phyloP scores from a whole-genome alignment of 495 filamentous ascomycete genomes.

The Xylaria castorea region DNA sequence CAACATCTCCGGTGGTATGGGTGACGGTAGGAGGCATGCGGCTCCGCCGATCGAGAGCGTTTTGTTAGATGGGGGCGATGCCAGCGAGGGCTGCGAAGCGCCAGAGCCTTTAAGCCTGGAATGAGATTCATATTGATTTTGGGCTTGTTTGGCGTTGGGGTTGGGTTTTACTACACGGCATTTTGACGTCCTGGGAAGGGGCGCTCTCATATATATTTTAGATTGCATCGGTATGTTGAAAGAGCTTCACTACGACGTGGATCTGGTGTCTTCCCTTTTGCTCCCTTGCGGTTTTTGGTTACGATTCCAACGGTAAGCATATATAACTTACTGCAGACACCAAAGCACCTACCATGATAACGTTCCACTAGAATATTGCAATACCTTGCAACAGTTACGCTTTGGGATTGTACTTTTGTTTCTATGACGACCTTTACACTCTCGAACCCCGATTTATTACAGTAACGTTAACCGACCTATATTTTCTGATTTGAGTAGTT shows the following conservation, averaged over 20 bases:
- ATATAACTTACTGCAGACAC: too few relatives aligned
- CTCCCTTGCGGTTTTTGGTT: neutral
- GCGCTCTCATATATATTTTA: slow-evolving; percentile 11
- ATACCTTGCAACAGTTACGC: too few relatives aligned
- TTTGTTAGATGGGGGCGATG: neutral
- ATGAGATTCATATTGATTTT: slow-evolving; percentile 7
- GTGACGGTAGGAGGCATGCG: neutral
- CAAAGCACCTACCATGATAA: too few relatives aligned
- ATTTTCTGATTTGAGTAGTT: too few relatives aligned
- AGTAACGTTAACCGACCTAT: too few relatives aligned
- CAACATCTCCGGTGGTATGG: neutral
- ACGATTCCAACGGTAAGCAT: too few relatives aligned
- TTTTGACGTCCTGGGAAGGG: neutral
- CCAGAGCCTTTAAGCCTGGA: neutral
- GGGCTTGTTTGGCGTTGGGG: slow-evolving; percentile 19
- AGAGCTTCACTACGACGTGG: too few relatives aligned
- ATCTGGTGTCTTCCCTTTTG: neutral
- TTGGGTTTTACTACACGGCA: neutral
- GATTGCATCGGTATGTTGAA: neutral
- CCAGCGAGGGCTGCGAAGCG: neutral
- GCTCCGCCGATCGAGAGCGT: neutral
- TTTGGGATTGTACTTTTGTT: too few relatives aligned
- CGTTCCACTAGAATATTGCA: too few relatives aligned
- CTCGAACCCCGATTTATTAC: too few relatives aligned
- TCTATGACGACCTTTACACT: too few relatives aligned